A percentile compares a stretch with the other conserved stretches of the same genome.
These are phyloP conservation scores for Trypanosoma boissoni DNA, from an alignment of 208 protist species.

Conservation along the genomic window DNA sequence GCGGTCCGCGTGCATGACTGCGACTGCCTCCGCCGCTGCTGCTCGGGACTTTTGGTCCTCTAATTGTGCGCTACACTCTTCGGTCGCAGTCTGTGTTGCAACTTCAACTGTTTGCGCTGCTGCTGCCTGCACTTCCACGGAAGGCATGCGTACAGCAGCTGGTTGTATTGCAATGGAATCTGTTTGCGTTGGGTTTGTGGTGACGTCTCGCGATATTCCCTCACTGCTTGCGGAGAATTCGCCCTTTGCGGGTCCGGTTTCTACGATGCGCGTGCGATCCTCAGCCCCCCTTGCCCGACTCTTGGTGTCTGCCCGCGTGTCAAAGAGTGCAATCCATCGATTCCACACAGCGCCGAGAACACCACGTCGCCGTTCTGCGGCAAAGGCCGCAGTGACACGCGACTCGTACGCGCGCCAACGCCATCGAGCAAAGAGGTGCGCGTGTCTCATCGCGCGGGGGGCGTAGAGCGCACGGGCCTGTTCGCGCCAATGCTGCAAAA, in stretches of 20 bases:
- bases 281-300: neutral
- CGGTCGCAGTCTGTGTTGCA: neutral
- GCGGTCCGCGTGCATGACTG: constrained; percentile 19
- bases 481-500: constrained; percentile 22
- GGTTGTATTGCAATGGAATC: too few relatives aligned
- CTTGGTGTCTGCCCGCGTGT: too few relatives aligned
- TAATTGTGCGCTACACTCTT: neutral
- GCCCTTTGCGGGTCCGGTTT: too few relatives aligned
- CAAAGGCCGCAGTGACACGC: constrained; percentile 1
- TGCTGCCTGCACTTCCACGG: too few relatives aligned
- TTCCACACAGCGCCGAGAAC: constrained; percentile 6
- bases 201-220: too few relatives aligned
- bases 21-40: constrained; percentile 11
- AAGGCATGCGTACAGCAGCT: too few relatives aligned
- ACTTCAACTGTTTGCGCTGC: too few relatives aligned
- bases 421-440: constrained; percentile 15
- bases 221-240: too few relatives aligned
- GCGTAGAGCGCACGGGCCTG: constrained; percentile 13
- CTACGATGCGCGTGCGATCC: neutral
- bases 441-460: constrained; percentile 10
- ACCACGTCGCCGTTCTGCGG: neutral
- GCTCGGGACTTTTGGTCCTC: neutral
- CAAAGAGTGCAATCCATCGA: constrained; percentile 3
- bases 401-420: constrained; percentile 18
- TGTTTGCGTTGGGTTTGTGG: too few relatives aligned